Evolutionary conservation across 2,329 filamentous ascomycete species (phyloP).

Genomic region (Phyllosticta citribraziliensis): DNA sequence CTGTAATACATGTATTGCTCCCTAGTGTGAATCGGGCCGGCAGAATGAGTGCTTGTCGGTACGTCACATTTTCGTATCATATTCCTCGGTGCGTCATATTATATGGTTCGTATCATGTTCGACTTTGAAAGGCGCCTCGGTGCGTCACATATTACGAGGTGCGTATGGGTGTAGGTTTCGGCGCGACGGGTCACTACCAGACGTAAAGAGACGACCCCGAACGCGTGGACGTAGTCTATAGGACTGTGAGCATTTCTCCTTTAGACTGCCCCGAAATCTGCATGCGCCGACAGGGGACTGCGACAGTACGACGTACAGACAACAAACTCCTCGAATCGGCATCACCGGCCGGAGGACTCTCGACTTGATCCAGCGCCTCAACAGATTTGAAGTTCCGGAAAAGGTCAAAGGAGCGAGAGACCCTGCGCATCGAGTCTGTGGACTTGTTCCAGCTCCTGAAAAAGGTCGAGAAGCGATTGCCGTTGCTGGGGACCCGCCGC

Average conservation of each 20-base stretch:
- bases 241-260: not conserved
- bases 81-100: not conserved
- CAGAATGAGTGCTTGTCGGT: not conserved
- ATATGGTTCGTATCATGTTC: not conserved
- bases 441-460: not conserved
- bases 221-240: not conserved
- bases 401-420: not conserved
- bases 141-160: not conserved
- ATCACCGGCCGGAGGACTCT: not conserved
- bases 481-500: not conserved
- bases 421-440: not conserved
- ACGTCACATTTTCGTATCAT: not conserved
- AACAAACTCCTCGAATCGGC: not conserved
- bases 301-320: not conserved
- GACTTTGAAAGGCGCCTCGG: not conserved
- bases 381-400: not conserved
- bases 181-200: not conserved
- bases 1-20: too few species aligned
- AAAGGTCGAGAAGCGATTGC: not conserved
- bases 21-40: not conserved
- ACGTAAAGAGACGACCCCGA: not conserved
- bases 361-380: not conserved
- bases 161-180: not conserved
- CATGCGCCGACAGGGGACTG: not conserved
- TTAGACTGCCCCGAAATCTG: not conserved